Conservation (phyloP, 1,284 basidiomycete species). For the Inonotus obliquus region DNA sequence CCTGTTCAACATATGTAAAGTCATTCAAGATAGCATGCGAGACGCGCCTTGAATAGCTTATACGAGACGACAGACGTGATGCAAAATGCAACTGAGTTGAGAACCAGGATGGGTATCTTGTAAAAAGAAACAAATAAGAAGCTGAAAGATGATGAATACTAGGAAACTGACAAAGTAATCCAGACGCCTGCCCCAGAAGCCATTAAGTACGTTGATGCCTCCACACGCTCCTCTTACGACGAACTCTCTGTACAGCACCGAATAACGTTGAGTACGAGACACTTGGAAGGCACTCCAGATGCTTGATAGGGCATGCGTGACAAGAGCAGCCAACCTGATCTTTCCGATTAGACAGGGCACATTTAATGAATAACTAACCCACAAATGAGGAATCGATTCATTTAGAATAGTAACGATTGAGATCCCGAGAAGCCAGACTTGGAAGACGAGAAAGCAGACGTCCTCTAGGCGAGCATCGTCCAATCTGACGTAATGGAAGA, state of each 20-base stretch:
- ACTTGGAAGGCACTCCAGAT: conserved; percentile 14
- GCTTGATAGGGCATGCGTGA: conserved; percentile 13
- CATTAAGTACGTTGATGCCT: conserved; percentile 11
- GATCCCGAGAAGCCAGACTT: conserved; percentile 22
- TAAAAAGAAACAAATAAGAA: not conserved
- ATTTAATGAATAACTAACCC: not conserved
- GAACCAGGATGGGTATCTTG: conserved; percentile 6
- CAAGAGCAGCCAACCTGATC: conserved; percentile 8
- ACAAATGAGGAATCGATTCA: conserved; percentile 19
- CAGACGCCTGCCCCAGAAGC: conserved; percentile 12
- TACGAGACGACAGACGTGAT: conserved; percentile 3
- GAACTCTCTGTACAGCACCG: not conserved
- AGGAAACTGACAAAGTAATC: conserved; percentile 14
- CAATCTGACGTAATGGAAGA: conserved; percentile 3
- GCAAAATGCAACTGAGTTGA: not conserved
- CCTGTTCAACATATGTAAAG: not conserved
- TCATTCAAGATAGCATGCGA: not conserved
- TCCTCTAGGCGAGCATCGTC: conserved; percentile 19
- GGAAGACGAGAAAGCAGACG: conserved; percentile 20
- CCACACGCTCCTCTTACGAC: conserved; percentile 15
- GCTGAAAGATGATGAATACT: not conserved
- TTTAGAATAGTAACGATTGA: conserved; percentile 14
- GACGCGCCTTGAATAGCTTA: conserved; percentile 14
- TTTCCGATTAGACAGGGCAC: not conserved
- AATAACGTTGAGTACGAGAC: not conserved